Conservation (phyloP, 208 protist genomes). For the Acanthamoeba culbertsoni region DNA sequence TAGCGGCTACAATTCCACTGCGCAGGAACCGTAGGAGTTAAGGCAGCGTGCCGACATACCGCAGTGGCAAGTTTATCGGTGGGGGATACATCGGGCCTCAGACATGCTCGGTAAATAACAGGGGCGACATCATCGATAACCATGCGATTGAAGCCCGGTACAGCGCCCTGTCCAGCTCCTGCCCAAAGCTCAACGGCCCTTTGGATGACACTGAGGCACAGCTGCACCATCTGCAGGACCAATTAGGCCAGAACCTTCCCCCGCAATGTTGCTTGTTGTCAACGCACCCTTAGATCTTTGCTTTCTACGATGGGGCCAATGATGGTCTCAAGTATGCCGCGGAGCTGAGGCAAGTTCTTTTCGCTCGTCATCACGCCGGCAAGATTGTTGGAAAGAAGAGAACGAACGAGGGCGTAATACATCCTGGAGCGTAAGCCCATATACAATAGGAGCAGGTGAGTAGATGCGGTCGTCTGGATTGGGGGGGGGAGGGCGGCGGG, state of each 20-base stretch:
- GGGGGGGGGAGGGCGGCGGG: too few relatives aligned
- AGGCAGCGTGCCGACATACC: too few relatives aligned
- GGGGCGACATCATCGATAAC: slow-evolving; percentile 32
- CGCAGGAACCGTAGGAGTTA: too few relatives aligned
- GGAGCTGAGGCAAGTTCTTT: not conserved
- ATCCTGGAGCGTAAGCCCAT: not conserved
- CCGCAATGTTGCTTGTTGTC: too few relatives aligned
- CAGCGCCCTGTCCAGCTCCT: not conserved
- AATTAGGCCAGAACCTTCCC: too few relatives aligned
- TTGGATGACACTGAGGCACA: slow-evolving; percentile 7
- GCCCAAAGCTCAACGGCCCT: slow-evolving; percentile 13
- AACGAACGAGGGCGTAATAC: slow-evolving; percentile 14
- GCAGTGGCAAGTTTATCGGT: not conserved
- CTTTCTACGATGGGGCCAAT: not conserved
- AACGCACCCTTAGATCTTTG: slow-evolving; percentile 1
- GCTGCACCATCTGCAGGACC: not conserved
- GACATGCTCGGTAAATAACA: not conserved
- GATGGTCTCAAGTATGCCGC: not conserved
- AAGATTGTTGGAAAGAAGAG: slow-evolving; percentile 5
- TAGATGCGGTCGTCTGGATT: too few relatives aligned
- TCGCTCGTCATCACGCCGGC: slow-evolving; percentile 33
- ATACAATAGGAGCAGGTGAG: not conserved
- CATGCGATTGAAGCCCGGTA: slow-evolving; percentile 9
- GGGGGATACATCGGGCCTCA: not conserved
- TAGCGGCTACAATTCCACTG: too few relatives aligned